Conservation (phyloP, 139 green algal species). For the Astrephomene gubernaculifera region DNA sequence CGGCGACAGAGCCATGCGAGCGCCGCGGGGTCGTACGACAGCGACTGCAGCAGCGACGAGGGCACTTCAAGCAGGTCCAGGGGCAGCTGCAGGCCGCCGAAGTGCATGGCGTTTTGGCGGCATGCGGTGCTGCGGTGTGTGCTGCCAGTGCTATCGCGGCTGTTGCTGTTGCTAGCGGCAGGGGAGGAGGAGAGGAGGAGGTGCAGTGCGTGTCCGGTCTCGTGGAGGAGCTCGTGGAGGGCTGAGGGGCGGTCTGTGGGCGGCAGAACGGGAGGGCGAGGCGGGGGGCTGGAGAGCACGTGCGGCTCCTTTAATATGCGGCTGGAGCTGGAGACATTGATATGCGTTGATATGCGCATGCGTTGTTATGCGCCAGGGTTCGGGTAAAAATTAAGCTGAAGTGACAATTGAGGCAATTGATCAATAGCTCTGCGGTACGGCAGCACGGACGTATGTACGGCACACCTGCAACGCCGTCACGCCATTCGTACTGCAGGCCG, state of each 20-base stretch:
- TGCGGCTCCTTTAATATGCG: no score
- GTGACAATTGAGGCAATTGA: no score
- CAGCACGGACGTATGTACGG: no score
- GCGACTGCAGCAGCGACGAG: conserved; percentile 9
- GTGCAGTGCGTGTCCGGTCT: conserved; percentile 48
- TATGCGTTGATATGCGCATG: no score
- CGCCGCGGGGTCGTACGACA: conserved; percentile 9
- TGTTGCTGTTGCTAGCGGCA: neutral
- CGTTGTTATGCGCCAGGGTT: no score
- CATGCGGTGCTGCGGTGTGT: no score
- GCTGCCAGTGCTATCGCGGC: no score
- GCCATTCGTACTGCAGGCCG: conserved; percentile 33
- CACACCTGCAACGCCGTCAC: conserved; percentile 6
- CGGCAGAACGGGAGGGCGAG: neutral
- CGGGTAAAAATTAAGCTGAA: no score
- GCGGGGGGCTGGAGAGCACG: no score
- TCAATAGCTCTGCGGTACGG: no score
- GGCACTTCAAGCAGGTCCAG: conserved; percentile 43
- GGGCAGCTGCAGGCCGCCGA: conserved; percentile 30
- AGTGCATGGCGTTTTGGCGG: conserved; percentile 4
- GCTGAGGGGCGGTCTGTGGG: neutral
- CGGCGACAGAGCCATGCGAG: neutral
- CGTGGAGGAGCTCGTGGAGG: conserved; percentile 49
- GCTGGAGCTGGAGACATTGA: no score
- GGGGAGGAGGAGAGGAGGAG: conserved; percentile 24